Base-by-base conservation (phyloP, 495 filamentous ascomycete genomes). In the Oidiodendron maius region DNA sequence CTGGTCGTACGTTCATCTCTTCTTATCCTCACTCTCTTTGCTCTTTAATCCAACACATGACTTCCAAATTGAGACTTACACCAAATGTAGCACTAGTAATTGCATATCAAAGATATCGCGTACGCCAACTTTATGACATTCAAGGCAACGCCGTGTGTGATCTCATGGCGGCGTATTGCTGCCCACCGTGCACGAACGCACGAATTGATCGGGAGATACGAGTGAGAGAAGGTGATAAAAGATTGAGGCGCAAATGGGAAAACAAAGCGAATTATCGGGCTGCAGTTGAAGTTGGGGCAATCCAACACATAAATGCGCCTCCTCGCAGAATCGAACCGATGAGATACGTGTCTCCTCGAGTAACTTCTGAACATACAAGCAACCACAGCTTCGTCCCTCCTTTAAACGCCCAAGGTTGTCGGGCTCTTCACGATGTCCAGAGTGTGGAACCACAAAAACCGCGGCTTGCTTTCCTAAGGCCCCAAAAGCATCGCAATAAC, bases 201-300 rank as follows among this genome's bases (percentile, higher is more conserved):
- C 60, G 61, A 37, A 48, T 50, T 40, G 60, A 62, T 35, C 51
- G 57, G 12, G 61, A 64, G 41, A 39, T 64, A 8, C 51, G 54
- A 15, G 54, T 50, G 42, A 43, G 61, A 22, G 53, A 62, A 26
- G 53, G 50, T 13, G 23, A 55, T 4, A 42, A 3, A 1, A 23
- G 41, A n/a, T n/a, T n/a, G n/a, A n/a, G n/a, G n/a, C n/a, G n/a
- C n/a, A n/a, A n/a, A n/a, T n/a, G n/a, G n/a, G n/a, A n/a, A n/a
- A n/a, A n/a, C n/a, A n/a, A n/a, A n/a, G n/a, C n/a, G n/a, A n/a
- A n/a, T n/a, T n/a, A n/a, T n/a, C n/a, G n/a, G n/a, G n/a, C n/a
- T n/a, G n/a, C n/a, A n/a, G n/a, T n/a, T n/a, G n/a, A n/a, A n/a
- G n/a, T n/a, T n/a, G n/a, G n/a, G n/a, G n/a, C n/a, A 18, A 15